A percentile compares a stretch with the other conserved stretches of the same genome.
These are phyloP conservation scores for Dovyalis caffra DNA, from an alignment of 345 rosid genomes.

Conservation along the genomic window DNA sequence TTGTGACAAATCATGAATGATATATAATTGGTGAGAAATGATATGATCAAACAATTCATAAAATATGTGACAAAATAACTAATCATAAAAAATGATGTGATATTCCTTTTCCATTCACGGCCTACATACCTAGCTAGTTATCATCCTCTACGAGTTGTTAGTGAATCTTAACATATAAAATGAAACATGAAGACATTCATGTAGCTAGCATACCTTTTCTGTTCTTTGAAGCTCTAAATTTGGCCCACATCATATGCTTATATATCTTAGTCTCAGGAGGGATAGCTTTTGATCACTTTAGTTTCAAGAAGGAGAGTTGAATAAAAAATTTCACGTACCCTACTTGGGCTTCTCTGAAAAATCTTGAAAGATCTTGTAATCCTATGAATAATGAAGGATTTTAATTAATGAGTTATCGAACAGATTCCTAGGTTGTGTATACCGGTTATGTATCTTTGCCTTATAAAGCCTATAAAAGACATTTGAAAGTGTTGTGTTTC, in stretches of 20 bases:
- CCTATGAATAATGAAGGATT: not conserved
- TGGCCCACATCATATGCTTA: conserved; percentile 29
- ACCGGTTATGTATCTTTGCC: not conserved
- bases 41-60: no score
- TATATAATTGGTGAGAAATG: no score
- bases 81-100: no score
- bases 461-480: conserved; percentile 14
- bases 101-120: no score
- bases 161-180: not conserved
- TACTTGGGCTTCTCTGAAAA: not conserved
- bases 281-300: not conserved
- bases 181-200: not conserved
- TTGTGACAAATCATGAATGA: no score
- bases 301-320: not conserved
- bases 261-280: not conserved
- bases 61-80: no score
- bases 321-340: not conserved
- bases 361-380: no score
- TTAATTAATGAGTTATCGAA: not conserved
- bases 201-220: conserved; percentile 27
- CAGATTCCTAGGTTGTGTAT: not conserved
- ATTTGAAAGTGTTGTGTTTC: conserved; percentile 9
- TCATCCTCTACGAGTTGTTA: not conserved
- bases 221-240: conserved; percentile 26
- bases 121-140: not conserved